Percentiles rank a stretch among this genome's conserved stretches.
phyloP scores from a whole-genome alignment of 495 filamentous ascomycete genomes.

The Parmelia sp. region DNA sequence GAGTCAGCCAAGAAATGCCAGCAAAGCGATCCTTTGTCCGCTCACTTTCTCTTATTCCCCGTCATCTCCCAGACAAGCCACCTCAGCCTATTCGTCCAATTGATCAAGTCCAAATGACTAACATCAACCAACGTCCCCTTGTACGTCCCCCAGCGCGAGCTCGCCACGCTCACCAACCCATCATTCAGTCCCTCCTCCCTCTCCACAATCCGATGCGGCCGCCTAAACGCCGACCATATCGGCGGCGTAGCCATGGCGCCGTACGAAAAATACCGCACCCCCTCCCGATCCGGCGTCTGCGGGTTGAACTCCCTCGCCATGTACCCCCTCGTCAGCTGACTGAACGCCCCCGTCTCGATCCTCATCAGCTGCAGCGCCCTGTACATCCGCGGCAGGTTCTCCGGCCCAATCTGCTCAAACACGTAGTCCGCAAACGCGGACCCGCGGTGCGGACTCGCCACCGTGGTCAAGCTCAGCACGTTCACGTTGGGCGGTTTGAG shows the following conservation, averaged over 20 bases:
- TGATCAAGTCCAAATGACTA: conserved; percentile 89
- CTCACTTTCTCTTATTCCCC: conserved; percentile 59
- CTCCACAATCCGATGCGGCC: conserved; percentile 64
- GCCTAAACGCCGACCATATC: conserved; percentile 67
- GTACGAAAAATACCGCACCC: conserved; percentile 89
- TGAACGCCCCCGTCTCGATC: conserved; percentile 75
- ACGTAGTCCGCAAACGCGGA: conserved; percentile 81
- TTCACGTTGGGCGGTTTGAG: conserved; percentile 65
- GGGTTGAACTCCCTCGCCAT: conserved; percentile 82
- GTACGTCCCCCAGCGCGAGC: conserved; percentile 84
- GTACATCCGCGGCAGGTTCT: conserved; percentile 61
- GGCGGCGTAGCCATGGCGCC: conserved; percentile 66
- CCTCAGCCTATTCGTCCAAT: conserved; percentile 83
- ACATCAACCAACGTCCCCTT: conserved; percentile 84
- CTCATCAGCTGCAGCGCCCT: conserved; percentile 57
- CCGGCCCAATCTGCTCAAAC: conserved; percentile 61
- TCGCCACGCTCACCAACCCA: conserved; percentile 82
- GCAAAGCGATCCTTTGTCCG: background rate
- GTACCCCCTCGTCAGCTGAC: conserved; percentile 74
- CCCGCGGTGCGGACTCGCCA: conserved; percentile 82
- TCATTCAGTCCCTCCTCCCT: conserved; percentile 78
- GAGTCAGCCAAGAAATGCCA: background rate
- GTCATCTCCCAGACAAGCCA: conserved; percentile 63
- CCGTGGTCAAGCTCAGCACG: conserved; percentile 74
- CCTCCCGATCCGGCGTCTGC: conserved; percentile 61